These are phyloP conservation scores for Brassica hybrid DNA, from an alignment of 441 rosid species.

Conservation along the genomic window DNA sequence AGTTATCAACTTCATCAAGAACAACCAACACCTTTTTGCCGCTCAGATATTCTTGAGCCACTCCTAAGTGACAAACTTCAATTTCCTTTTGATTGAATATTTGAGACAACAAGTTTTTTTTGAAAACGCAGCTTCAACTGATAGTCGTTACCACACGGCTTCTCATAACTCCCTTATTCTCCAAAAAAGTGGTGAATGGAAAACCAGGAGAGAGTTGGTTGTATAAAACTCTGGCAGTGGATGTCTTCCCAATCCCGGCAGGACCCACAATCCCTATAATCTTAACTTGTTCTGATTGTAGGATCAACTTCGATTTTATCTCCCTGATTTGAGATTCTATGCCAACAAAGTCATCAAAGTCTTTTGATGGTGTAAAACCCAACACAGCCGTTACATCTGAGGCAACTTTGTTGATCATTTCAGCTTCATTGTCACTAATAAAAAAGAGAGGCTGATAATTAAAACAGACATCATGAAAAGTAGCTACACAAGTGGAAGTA, in stretches of 20 bases:
- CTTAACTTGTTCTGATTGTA: neutral
- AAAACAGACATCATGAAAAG: neutral
- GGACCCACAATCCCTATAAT: constrained; percentile 25
- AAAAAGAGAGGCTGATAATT: neutral
- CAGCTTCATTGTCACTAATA: constrained; percentile 37
- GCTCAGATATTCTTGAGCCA: no score
- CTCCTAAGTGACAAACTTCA: neutral
- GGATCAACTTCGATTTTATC: neutral
- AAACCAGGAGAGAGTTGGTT: no score
- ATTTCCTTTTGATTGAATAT: neutral
- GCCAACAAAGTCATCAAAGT: constrained; percentile 13
- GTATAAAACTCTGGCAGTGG: constrained; percentile 25
- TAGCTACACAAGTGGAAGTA: no score
- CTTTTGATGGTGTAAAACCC: neutral
- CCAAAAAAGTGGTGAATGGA: no score
- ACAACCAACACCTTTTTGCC: constrained; percentile 8
- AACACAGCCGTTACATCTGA: constrained; percentile 11
- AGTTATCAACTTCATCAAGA: constrained; percentile 42
- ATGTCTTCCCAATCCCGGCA: constrained; percentile 40
- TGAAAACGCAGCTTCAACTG: no score
- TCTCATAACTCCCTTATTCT: no score
- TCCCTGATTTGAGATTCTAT: neutral
- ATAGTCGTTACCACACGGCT: no score
- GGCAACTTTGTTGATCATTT: no score
- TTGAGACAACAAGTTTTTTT: no score